Conservation (phyloP, 1,284 basidiomycete genomes). For the Cryptococcus sp. region DNA sequence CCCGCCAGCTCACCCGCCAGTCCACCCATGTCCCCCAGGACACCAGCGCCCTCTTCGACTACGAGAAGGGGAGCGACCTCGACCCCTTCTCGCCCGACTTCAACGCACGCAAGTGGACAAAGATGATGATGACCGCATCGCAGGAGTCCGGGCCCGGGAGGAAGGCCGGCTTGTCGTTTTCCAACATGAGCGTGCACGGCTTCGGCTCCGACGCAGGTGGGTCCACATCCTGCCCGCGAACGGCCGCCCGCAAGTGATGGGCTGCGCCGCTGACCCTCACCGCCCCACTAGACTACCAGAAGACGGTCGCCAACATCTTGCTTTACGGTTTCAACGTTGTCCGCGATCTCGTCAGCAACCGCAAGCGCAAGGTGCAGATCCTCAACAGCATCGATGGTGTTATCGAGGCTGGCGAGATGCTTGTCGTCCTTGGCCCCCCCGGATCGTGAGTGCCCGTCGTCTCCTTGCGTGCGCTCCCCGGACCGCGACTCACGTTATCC, state of each 20-base stretch:
- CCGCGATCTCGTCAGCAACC: constrained; percentile 35
- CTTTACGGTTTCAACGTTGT: constrained; percentile 37
- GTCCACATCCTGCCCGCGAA: too few relatives aligned
- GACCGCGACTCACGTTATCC: constrained; percentile 43
- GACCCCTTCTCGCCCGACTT: constrained; percentile 53
- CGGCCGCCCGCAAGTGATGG: too few relatives aligned
- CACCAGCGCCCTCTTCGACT: neutral
- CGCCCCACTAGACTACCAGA: constrained; percentile 46
- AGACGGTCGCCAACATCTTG: constrained; percentile 51
- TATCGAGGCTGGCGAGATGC: constrained; percentile 54
- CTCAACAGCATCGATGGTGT: constrained; percentile 51
- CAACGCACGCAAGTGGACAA: constrained; percentile 50
- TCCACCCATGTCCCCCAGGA: neutral
- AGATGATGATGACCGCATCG: constrained; percentile 26
- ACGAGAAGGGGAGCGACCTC: constrained; percentile 42
- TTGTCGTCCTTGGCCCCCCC: constrained; percentile 59
- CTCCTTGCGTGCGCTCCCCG: constrained; percentile 57
- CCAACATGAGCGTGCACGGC: constrained; percentile 53
- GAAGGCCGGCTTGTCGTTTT: constrained; percentile 52
- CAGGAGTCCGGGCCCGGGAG: constrained; percentile 41
- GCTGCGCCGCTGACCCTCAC: neutral
- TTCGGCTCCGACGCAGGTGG: constrained; percentile 50
- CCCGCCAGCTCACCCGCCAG: constrained; percentile 22
- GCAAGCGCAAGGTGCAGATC: constrained; percentile 50
- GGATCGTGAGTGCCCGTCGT: constrained; percentile 45